phyloP scores from a whole-genome alignment of 768 basidiomycete species.

The Auriscalpium microsporum region DNA sequence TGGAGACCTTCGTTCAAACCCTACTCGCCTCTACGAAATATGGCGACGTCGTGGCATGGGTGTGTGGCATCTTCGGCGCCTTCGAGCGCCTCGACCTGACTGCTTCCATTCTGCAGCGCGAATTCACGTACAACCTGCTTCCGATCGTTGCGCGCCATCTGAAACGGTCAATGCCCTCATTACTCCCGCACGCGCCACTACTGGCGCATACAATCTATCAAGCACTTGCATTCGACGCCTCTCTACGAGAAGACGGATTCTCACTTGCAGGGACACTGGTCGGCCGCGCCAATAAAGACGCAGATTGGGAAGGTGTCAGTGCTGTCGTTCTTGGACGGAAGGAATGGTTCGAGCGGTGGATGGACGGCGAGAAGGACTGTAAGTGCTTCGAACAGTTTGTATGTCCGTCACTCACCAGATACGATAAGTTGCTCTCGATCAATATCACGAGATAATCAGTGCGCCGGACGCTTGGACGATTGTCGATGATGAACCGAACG shows the following conservation, averaged over 20 bases:
- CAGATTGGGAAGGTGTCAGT: slow-evolving; percentile 69
- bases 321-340: slow-evolving; percentile 72
- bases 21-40: slow-evolving; percentile 60
- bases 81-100: background rate
- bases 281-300: slow-evolving; percentile 17
- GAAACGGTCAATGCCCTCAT: slow-evolving; percentile 57
- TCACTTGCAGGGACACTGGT: slow-evolving; percentile 45
- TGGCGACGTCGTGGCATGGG: slow-evolving; percentile 64
- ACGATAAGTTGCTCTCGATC: slow-evolving; percentile 77
- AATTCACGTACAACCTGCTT: slow-evolving; percentile 73
- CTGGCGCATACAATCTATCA: slow-evolving; percentile 96
- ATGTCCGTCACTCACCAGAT: background rate
- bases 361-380: slow-evolving; percentile 86
- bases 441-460: slow-evolving; percentile 78
- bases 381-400: slow-evolving; percentile 23
- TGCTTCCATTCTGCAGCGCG: slow-evolving; percentile 41
- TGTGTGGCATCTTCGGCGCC: slow-evolving; percentile 25
- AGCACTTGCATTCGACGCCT: slow-evolving; percentile 78
- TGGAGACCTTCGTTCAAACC: slow-evolving; percentile 66
- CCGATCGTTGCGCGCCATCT: slow-evolving; percentile 74
- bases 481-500: slow-evolving; percentile 50
- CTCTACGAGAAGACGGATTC: slow-evolving; percentile 69
- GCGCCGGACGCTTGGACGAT: slow-evolving; percentile 82
- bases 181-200: slow-evolving; percentile 73
- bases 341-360: slow-evolving; percentile 90